Conservation (phyloP, 768 basidiomycete genomes). For the Tylopilus sp. region DNA sequence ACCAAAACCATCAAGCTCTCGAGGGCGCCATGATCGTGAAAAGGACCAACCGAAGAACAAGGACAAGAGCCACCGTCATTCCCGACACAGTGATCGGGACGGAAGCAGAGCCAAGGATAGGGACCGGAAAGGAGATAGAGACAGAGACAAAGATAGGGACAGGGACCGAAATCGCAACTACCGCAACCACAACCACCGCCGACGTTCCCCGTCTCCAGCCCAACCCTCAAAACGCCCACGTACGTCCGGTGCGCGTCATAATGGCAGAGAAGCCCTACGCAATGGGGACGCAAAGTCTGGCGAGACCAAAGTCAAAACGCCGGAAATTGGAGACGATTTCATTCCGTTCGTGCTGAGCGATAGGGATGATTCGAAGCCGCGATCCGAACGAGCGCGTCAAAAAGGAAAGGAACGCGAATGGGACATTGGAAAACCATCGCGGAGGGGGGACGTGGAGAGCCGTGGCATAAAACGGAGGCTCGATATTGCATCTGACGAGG, state of each 20-base stretch:
- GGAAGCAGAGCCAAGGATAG: neutral
- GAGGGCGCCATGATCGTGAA: slow-evolving; percentile 15
- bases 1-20: slow-evolving; percentile 16
- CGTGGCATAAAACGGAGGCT: slow-evolving; percentile 43
- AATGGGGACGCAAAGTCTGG: slow-evolving; percentile 9
- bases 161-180: neutral
- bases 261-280: slow-evolving; percentile 15
- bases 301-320: slow-evolving; percentile 6
- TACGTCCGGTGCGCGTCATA: slow-evolving; percentile 8
- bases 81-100: slow-evolving; percentile 8
- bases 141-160: slow-evolving; percentile 1
- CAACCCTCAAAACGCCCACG: slow-evolving; percentile 19
- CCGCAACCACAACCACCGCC: slow-evolving; percentile 3
- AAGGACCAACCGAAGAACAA: slow-evolving; percentile 7
- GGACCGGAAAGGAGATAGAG: neutral
- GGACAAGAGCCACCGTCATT: slow-evolving; percentile 5
- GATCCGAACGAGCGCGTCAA: slow-evolving; percentile 16
- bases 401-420: slow-evolving; percentile 38
- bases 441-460: slow-evolving; percentile 21
- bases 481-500: slow-evolving; percentile 41
- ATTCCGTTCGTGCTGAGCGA: slow-evolving; percentile 26
- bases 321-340: slow-evolving; percentile 31
- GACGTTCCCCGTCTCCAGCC: slow-evolving; percentile 15
- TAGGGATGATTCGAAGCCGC: slow-evolving; percentile 6
- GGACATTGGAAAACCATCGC: slow-evolving; percentile 35